Percentiles rank a stretch among this genome's conserved stretches.
These are phyloP conservation scores for Leccinum olivaceoglutinosum DNA, from an alignment of 1,284 basidiomycete species.

Conservation along the genomic window DNA sequence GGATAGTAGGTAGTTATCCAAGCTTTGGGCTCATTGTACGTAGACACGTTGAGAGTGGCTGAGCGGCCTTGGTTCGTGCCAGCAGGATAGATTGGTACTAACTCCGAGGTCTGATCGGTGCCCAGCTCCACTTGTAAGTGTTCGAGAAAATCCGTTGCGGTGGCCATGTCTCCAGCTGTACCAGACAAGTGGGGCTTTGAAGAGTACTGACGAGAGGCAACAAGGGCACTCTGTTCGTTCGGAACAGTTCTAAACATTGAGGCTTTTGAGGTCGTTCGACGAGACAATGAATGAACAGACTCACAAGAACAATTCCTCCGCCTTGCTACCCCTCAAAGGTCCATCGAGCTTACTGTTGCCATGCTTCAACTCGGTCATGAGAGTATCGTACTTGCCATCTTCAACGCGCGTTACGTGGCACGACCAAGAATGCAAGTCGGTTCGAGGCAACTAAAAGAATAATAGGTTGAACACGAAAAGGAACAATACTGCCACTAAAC, in stretches of 20 bases:
- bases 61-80: conserved; percentile 42
- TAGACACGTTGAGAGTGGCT: conserved; percentile 41
- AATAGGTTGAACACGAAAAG: not conserved
- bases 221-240: conserved; percentile 28
- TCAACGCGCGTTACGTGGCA: not conserved
- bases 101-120: conserved; percentile 29
- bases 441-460: not conserved
- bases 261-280: not conserved
- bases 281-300: not conserved
- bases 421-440: not conserved
- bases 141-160: conserved; percentile 45
- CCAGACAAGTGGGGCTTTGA: conserved; percentile 51
- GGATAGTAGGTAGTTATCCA: conserved; percentile 68
- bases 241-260: not conserved
- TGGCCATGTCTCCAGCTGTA: conserved; percentile 42
- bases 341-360: not conserved
- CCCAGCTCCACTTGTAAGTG: conserved; percentile 44
- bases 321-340: not conserved
- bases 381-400: not conserved
- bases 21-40: conserved; percentile 38
- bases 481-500: not conserved
- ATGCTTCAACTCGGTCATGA: not conserved
- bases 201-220: conserved; percentile 41
- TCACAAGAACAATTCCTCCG: not conserved
- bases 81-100: conserved; percentile 43